A percentile compares a stretch with the other conserved stretches of the same genome.
These are phyloP conservation scores for Xylaria telfairii DNA, from an alignment of 495 filamentous ascomycete genomes.

Conservation along the genomic window DNA sequence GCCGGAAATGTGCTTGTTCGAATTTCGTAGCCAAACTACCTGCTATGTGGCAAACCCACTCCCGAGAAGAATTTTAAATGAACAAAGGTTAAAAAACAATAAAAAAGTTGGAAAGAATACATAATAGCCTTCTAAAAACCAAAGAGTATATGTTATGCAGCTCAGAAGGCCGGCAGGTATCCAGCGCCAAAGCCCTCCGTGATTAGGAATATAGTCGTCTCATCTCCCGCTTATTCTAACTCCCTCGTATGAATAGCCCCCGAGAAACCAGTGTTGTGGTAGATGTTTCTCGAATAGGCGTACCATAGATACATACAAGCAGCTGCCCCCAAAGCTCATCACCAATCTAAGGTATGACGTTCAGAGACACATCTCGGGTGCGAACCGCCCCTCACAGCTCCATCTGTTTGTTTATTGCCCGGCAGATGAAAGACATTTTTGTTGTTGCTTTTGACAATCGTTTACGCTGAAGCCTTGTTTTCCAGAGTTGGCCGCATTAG, in stretches of 20 bases:
- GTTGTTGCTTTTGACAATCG: slow-evolving; percentile 53
- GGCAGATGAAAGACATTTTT: slow-evolving; percentile 27
- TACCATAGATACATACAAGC: slow-evolving; percentile 15
- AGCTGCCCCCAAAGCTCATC: background rate
- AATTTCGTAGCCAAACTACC: slow-evolving; percentile 9
- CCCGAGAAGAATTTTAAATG: background rate
- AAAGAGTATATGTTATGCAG: slow-evolving; percentile 19
- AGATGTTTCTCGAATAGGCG: slow-evolving; percentile 1
- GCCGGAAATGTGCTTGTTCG: slow-evolving; percentile 22
- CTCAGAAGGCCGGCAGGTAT: slow-evolving; percentile 14
- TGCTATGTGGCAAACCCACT: slow-evolving; percentile 10
- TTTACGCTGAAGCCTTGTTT: slow-evolving; percentile 38
- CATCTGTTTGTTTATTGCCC: background rate
- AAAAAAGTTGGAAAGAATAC: slow-evolving; percentile 15
- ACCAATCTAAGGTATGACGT: slow-evolving; percentile 7
- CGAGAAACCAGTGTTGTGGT: slow-evolving; percentile 9
- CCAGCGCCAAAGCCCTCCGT: slow-evolving; percentile 18
- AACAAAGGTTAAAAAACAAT: slow-evolving; percentile 9
- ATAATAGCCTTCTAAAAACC: slow-evolving; percentile 17
- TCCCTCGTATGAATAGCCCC: background rate
- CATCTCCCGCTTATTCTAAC: background rate
- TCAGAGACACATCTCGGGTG: background rate
- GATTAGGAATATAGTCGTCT: slow-evolving; percentile 21
- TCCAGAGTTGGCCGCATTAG: slow-evolving; percentile 50
- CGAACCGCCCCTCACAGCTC: background rate